Conservation (phyloP, 108 stramenopile species). For the Cyclotella baltica region DNA sequence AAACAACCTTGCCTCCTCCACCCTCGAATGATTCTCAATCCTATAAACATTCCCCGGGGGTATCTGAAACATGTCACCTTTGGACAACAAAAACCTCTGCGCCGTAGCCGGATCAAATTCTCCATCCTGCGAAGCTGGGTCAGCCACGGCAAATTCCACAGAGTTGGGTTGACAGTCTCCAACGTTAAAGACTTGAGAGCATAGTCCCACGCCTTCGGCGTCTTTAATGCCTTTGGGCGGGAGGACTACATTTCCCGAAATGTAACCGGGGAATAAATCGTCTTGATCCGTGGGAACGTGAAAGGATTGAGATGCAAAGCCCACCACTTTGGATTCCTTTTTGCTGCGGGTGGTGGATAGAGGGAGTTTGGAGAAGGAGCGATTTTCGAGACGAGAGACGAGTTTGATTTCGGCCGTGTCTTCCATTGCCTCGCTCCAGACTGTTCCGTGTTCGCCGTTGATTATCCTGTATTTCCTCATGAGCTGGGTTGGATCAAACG, state of each 20-base stretch:
- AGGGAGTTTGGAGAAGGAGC: conserved; percentile 68
- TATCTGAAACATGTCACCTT: conserved; percentile 95
- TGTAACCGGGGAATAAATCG: conserved; percentile 83
- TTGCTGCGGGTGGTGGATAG: conserved; percentile 58
- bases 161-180: conserved; percentile 74
- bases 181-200: conserved; percentile 91
- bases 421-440: conserved; percentile 76
- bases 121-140: conserved; percentile 75
- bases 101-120: conserved; percentile 81
- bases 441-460: conserved; percentile 69
- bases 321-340: conserved; percentile 77
- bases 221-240: conserved; percentile 92
- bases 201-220: conserved; percentile 86
- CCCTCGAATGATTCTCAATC: conserved; percentile 89
- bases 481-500: conserved; percentile 68
- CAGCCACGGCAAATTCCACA: conserved; percentile 86
- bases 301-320: conserved; percentile 87
- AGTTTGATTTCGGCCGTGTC: conserved; percentile 65
- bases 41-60: conserved; percentile 95
- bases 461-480: conserved; percentile 62
- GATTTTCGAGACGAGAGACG: conserved; percentile 61
- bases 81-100: conserved; percentile 85
- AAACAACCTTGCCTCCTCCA: conserved; percentile 73
- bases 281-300: conserved; percentile 67
- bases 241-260: conserved; percentile 84